Evolutionary conservation across 108 stramenopile genomes (phyloP).

Genomic region (Aurantiochytrium sp.): DNA sequence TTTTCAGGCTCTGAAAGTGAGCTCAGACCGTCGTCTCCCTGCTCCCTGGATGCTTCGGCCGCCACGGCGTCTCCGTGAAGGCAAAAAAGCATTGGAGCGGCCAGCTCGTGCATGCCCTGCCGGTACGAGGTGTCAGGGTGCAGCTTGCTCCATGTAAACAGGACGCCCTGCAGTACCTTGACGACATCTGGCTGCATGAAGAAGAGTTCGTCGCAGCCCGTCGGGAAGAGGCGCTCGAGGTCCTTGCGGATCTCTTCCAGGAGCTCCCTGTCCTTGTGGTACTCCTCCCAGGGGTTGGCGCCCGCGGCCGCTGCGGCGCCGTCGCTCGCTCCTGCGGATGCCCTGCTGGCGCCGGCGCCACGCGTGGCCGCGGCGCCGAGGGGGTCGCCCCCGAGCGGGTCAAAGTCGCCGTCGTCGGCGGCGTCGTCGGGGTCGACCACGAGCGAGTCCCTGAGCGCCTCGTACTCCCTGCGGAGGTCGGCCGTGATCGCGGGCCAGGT

Average conservation of each 20-base stretch:
- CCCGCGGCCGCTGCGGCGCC: too few species aligned
- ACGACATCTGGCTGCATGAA: constrained; percentile 35
- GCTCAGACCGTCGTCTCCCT: too few species aligned
- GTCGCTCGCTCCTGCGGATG: background rate
- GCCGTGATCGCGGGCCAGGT: background rate
- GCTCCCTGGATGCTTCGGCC: too few species aligned
- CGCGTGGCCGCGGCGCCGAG: background rate
- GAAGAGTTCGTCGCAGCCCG: constrained; percentile 43
- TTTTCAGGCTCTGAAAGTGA: background rate
- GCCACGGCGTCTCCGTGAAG: constrained; percentile 39
- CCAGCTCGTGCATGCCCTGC: constrained; percentile 57
- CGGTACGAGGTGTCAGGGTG: constrained; percentile 43
- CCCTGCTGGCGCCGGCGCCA: too few species aligned
- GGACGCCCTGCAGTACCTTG: constrained; percentile 38
- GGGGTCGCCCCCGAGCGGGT: background rate
- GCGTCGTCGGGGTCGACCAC: background rate
- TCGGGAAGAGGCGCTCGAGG: constrained; percentile 42
- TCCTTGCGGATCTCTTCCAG: constrained; percentile 36
- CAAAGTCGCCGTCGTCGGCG: background rate
- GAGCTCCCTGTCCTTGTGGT: constrained; percentile 30
- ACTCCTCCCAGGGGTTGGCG: background rate
- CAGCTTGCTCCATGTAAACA: constrained; percentile 44
- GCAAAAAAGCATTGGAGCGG: constrained; percentile 37
- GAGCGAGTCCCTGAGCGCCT: background rate
- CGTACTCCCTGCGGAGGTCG: background rate